Evolutionary conservation across 2,329 filamentous ascomycete genomes (phyloP).

Genomic region (Triangularia verruculosa): DNA sequence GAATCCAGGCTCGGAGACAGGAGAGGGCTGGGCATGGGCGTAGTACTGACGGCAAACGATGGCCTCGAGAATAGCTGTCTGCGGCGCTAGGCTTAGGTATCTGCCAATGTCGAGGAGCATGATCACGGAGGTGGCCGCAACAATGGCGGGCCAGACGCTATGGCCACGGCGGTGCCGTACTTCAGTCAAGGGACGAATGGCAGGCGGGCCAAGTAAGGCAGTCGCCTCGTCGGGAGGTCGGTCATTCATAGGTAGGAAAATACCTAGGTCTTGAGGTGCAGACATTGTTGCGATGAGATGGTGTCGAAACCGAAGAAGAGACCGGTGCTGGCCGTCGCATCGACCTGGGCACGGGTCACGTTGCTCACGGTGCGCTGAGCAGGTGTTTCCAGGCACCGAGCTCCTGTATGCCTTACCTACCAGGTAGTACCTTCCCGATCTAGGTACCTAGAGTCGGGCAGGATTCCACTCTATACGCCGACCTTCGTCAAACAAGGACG

Average conservation of each 20-base stretch:
- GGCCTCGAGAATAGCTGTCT: conserved; percentile 19
- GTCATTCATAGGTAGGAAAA: neutral
- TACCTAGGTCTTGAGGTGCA: too few relatives aligned
- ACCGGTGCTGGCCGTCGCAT: too few relatives aligned
- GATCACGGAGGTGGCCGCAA: conserved; percentile 2
- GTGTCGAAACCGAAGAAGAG: too few relatives aligned
- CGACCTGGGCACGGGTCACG: too few relatives aligned
- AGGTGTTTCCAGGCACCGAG: too few relatives aligned
- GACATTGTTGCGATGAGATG: too few relatives aligned
- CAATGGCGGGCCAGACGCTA: neutral
- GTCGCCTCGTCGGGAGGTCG: neutral
- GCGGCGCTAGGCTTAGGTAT: conserved; percentile 12
- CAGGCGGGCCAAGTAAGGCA: neutral
- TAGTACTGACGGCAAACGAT: conserved; percentile 15
- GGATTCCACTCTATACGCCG: too few relatives aligned
- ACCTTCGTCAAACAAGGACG: too few relatives aligned
- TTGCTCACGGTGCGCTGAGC: too few relatives aligned
- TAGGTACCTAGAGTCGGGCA: too few relatives aligned
- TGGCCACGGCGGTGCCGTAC: neutral
- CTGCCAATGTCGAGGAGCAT: conserved; percentile 13
- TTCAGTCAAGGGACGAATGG: neutral
- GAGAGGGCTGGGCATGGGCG: neutral
- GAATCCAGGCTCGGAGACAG: neutral
- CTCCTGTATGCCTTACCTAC: too few relatives aligned
- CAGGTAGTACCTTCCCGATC: too few relatives aligned